These are phyloP conservation scores for Penicillium bialowiezense DNA, from an alignment of 495 filamentous ascomycete species.

Conservation along the genomic window DNA sequence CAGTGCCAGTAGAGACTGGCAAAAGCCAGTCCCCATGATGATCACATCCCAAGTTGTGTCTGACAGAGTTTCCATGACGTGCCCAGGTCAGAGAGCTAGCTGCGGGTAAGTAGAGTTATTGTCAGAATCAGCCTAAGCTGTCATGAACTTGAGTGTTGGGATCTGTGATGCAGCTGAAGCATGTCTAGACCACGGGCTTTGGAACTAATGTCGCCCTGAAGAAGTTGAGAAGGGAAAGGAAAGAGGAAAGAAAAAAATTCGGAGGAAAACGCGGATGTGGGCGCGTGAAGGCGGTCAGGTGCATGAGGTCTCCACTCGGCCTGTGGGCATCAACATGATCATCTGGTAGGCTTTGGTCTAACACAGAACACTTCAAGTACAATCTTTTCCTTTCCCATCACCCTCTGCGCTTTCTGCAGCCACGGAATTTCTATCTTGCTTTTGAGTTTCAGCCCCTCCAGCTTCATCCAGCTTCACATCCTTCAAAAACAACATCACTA, in stretches of 20 bases:
- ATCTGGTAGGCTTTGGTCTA: too few species aligned
- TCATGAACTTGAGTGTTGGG: constrained; percentile 26
- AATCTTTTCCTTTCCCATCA: background rate
- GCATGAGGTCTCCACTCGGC: constrained; percentile 3
- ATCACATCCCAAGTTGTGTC: constrained; percentile 88
- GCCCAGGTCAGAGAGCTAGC: constrained; percentile 12
- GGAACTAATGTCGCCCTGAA: background rate
- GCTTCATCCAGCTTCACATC: constrained; percentile 19
- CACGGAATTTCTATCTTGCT: background rate
- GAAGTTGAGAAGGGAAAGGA: background rate
- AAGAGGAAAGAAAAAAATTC: constrained; percentile 9
- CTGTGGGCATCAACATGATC: too few species aligned
- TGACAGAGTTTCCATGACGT: constrained; percentile 72
- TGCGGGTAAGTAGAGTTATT: constrained; percentile 28
- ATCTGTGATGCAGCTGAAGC: constrained; percentile 8
- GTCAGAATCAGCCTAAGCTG: constrained; percentile 21
- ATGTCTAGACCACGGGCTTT: constrained; percentile 6
- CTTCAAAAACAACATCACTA: constrained; percentile 23
- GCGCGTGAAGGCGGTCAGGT: constrained; percentile 7
- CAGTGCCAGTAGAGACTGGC: constrained; percentile 90
- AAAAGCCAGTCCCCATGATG: constrained; percentile 84
- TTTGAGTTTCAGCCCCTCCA: background rate
- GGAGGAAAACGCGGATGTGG: constrained; percentile 7
- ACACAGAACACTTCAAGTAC: background rate
- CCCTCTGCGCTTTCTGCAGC: background rate